Evolutionary conservation across 106 monocot genomes (phyloP).

Genomic region (Dendrobium catenatum): DNA sequence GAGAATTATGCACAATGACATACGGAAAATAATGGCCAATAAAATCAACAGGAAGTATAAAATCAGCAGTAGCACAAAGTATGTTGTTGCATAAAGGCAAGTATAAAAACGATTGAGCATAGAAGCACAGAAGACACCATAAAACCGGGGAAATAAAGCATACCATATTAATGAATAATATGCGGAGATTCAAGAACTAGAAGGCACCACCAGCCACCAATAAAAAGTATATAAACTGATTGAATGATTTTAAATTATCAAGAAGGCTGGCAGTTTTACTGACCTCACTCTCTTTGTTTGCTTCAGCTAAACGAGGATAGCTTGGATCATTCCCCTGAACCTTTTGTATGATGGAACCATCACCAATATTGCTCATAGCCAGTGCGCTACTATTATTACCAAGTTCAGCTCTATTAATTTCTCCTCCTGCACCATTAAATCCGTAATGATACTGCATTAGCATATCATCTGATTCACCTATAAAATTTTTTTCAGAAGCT

Average conservation of each 20-base stretch:
- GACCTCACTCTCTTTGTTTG: background rate
- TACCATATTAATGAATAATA: background rate
- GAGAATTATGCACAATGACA: background rate
- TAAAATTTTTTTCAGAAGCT: background rate
- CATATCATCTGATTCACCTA: constrained; percentile 13
- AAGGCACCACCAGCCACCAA: background rate
- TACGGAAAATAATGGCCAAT: background rate
- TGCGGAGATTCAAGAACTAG: background rate
- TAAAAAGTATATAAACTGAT: background rate
- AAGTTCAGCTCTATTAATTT: background rate
- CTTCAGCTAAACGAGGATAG: background rate
- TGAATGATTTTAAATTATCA: background rate
- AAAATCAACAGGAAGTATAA: background rate
- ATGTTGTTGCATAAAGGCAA: background rate
- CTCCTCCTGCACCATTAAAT: constrained; percentile 1
- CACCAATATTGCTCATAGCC: background rate
- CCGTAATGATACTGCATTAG: constrained; percentile 6
- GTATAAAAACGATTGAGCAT: background rate
- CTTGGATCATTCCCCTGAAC: background rate
- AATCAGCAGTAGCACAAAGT: background rate
- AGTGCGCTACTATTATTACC: background rate
- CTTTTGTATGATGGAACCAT: background rate
- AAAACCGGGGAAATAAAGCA: background rate
- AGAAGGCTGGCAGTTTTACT: background rate
- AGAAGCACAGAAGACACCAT: background rate